Evolutionary conservation across 306 rosid species (phyloP).

Genomic region (Arachis hypogaea): DNA sequence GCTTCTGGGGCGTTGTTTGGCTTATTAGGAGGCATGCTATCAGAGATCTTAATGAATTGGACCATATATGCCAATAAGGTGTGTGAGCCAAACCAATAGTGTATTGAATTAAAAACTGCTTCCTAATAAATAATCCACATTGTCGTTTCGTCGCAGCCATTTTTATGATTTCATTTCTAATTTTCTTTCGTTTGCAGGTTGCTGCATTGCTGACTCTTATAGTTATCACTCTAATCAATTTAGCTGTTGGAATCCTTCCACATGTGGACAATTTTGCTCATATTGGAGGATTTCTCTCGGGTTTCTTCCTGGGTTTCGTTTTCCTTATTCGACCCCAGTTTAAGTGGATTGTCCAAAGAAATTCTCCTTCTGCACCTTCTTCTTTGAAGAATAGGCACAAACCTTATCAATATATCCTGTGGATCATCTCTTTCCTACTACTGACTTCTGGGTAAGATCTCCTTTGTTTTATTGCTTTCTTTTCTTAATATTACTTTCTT

Average conservation of each 20-base stretch:
- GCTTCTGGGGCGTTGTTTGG: conserved; percentile 96
- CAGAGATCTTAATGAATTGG: conserved; percentile 88
- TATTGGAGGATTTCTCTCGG: conserved; percentile 83
- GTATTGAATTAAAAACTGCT: conserved; percentile 7
- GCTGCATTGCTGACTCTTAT: conserved; percentile 71
- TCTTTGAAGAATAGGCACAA: conserved; percentile 66
- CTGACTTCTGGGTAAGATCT: conserved; percentile 58
- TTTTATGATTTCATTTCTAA: conserved; percentile 37
- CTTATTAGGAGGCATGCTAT: conserved; percentile 84
- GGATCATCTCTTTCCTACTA: conserved; percentile 61
- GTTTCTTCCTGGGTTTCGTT: conserved; percentile 86
- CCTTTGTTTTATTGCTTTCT: conserved; percentile 8
- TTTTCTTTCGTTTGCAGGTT: conserved; percentile 47
- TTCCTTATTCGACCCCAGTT: conserved; percentile 78
- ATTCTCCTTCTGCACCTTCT: conserved; percentile 38
- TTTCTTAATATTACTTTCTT: conserved; percentile 11
- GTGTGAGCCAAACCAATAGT: conserved; percentile 18
- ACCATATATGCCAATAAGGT: conserved; percentile 87
- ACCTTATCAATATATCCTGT: conserved; percentile 68
- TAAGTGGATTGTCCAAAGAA: conserved; percentile 60
- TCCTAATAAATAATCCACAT: conserved; percentile 24
- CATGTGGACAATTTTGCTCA: conserved; percentile 91
- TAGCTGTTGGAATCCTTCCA: conserved; percentile 87
- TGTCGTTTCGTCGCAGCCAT: conserved; percentile 2
- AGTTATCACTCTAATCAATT: conserved; percentile 60